phyloP scores from a whole-genome alignment of 345 rosid species.

The Murraya koenigii region DNA sequence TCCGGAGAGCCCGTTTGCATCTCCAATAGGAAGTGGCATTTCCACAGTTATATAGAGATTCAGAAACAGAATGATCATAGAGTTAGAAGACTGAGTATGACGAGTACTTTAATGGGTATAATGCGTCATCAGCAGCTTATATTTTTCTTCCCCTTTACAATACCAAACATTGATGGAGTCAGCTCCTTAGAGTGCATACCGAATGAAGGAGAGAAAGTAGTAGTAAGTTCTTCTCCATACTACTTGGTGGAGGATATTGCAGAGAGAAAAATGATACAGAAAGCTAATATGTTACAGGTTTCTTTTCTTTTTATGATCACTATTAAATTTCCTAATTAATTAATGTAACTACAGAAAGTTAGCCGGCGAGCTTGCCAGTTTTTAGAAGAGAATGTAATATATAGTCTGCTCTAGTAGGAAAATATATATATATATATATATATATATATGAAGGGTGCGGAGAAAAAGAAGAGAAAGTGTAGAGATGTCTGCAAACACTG shows the following conservation, averaged over 20 bases:
- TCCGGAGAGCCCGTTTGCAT: conserved; percentile 92
- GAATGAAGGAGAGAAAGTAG: conserved; percentile 25
- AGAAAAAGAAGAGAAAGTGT: conserved; percentile 18
- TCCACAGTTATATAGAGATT: conserved; percentile 69
- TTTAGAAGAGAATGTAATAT: conserved; percentile 35
- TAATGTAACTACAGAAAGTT: conserved; percentile 34
- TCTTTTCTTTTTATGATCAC: conserved; percentile 1
- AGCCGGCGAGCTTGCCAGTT: conserved; percentile 15
- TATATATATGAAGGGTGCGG: conserved; percentile 14
- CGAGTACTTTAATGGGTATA: conserved; percentile 10
- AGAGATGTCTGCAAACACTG: conserved; percentile 23
- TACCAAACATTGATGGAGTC: conserved; percentile 15
- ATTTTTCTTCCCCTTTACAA: conserved; percentile 8
- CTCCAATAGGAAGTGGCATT: conserved; percentile 53
- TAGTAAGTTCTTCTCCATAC: conserved; percentile 23
- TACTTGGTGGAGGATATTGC: conserved; percentile 30
- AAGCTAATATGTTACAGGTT: conserved; percentile 35
- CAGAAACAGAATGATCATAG: conserved; percentile 33
- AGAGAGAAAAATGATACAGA: conserved; percentile 30
- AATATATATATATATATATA: background rate
- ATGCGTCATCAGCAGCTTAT: conserved; percentile 11
- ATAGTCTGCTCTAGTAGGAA: conserved; percentile 25
- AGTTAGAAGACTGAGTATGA: conserved; percentile 24
- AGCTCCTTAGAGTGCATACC: conserved; percentile 26
- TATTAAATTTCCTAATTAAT: background rate